Evolutionary conservation across 2,329 filamentous ascomycete genomes (phyloP), one percentile per base, ranked within the genome.

Genomic region (Tolypocladium ophioglossoides): DNA sequence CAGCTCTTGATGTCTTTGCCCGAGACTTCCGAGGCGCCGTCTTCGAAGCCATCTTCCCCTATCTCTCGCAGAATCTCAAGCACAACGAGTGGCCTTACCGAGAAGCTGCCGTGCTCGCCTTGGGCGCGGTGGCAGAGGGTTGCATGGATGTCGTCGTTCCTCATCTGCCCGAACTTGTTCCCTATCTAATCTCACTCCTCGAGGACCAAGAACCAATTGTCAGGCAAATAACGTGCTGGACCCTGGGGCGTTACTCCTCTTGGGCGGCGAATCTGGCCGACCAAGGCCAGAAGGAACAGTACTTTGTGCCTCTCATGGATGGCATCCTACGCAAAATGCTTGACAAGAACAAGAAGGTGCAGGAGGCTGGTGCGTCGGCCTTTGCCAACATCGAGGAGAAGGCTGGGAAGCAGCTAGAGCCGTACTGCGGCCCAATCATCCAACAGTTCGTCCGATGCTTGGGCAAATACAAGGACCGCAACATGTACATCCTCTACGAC

Each of bases 401-500:
- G 69, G 89, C 94, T 0, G 89, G 89, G 55, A 83, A 83, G 58
- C 80, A 85, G 57, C 74, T 99, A 44, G 84, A 86, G 59, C 89
- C 89, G 0, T 99, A 96, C 72, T 91, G 89, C 63, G 80, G 86
- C 32, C 89, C 91, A 30, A 97, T 99, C 63, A 83, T 97, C 52
- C 86, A 85, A 57, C 94, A 97, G 68, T 97, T 92, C 65, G 91
- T 96, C 52, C 78, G 81, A 57, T 99, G 94, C 70, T 99, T 99
- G 71, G 81, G 78, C 52, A 91, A 88, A 71, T 99, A 97, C 82
- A 97, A 99, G 78, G 92, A 97, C 71, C 86, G 90, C 64, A 99
- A 99, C 74, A 96, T 97, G 84, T 96, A 95, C 74, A 95, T 97
- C 53, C 82, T 99, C 37, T 99, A 99, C 74, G 94, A 99, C 72